These are phyloP conservation scores for Lentinus brumalis DNA, from an alignment of 768 basidiomycete species.

Conservation along the genomic window DNA sequence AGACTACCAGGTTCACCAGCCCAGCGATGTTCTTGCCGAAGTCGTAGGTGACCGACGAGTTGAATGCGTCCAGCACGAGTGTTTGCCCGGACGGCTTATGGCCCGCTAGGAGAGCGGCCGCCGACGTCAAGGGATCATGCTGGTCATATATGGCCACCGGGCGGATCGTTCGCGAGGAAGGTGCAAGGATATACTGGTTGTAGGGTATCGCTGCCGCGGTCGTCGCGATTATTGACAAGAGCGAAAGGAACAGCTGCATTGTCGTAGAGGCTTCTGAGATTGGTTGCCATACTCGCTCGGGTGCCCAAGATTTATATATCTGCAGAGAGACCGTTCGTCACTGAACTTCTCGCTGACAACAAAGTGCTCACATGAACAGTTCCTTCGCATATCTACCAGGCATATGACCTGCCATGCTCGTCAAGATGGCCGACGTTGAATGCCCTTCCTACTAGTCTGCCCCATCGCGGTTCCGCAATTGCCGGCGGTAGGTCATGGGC, in stretches of 20 bases:
- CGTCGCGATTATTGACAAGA: not conserved
- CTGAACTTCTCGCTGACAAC: too few species aligned
- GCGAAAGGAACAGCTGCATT: not conserved
- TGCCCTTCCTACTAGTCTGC: too few species aligned
- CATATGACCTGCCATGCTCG: too few species aligned
- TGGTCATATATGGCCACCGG: constrained; percentile 8
- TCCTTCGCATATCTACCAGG: too few species aligned
- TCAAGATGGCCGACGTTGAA: too few species aligned
- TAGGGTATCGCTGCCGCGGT: constrained; percentile 5
- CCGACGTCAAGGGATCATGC: constrained; percentile 7
- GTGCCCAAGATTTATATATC: too few species aligned
- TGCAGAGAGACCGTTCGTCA: too few species aligned
- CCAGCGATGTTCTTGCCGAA: constrained; percentile 21
- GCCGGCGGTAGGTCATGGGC: too few species aligned
- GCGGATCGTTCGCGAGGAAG: constrained; percentile 13
- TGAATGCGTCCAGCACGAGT: constrained; percentile 6
- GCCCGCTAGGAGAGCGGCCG: not conserved
- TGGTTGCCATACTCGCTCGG: too few species aligned
- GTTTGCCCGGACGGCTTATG: not conserved
- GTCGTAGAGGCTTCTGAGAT: not conserved
- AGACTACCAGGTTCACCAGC: constrained; percentile 10
- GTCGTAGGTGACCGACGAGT: constrained; percentile 19
- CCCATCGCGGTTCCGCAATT: too few species aligned
- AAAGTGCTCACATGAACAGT: too few species aligned
- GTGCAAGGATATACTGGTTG: constrained; percentile 17